Evolutionary conservation across 768 basidiomycete species (phyloP), one percentile per base, ranked within the genome.

Genomic region (Melanogaster broomeanus): DNA sequence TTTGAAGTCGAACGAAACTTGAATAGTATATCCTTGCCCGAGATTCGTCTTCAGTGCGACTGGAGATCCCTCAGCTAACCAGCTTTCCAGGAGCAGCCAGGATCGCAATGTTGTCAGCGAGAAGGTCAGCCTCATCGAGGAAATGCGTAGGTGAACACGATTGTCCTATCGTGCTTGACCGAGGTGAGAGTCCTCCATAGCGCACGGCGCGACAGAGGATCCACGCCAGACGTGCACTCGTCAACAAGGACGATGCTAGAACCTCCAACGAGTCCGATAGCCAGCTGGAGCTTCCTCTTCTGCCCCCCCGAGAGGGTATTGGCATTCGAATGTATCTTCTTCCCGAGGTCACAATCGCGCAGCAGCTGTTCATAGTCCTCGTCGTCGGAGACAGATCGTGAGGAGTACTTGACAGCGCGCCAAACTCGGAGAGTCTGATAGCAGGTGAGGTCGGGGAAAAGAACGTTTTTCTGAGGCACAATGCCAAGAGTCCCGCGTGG

Each of bases 261-360:
- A 2, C 88, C 88, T 5, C 88, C 88, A 22, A 90, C 73, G 11
- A 92, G 72, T 11, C 89, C 89, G 58, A 89, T 84, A 0, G 90
- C 90, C n/a, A 91, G 72, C 59, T 92, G 90, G 22, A 92, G 70
- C 68, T 91, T 91, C 61, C 90, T 67, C 72, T 90, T 91, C 72
- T 92, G 89, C 8, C 90, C 90, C 2, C 90, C 90, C 42, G 83
- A 85, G 31, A 92, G 74, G 1, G 81, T 85, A 46, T 72, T 72
- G 1, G 88, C 82, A 58, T 85, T 85, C 13, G 82, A 74, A 55
- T 84, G 72, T 11, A 88, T 80, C 67, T 91, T 90, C 49, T 73
- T 74, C n/a, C 71, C 81, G 22, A 92, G 68, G 65, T 90, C 89
- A 52, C 90, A 92, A 61, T 89, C 85, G 18, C 74, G 69, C 50